Conservation (phyloP, 1,139 yeast species). For the Spathaspora sp. region DNA sequence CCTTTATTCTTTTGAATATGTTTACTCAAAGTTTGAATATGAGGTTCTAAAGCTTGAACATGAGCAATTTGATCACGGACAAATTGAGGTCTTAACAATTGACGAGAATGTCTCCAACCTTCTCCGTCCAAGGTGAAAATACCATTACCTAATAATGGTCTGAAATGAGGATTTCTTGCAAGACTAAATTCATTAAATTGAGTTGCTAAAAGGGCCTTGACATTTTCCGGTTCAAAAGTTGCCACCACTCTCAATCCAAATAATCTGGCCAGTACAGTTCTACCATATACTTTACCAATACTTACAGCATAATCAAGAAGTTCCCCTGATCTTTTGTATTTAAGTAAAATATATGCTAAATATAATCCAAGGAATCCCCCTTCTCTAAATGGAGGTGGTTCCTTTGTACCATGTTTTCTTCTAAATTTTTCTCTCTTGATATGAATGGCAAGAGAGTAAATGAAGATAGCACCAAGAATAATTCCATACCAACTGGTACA, state of each 20-base stretch:
- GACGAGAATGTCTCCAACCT: conserved; percentile 58
- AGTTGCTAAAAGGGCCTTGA: conserved; percentile 39
- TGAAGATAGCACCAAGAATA: not conserved
- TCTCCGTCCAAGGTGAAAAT: conserved; percentile 59
- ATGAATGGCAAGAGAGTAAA: not conserved
- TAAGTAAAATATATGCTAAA: not conserved
- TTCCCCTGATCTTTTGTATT: not conserved
- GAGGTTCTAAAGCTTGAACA: conserved; percentile 45
- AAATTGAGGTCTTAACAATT: conserved; percentile 56
- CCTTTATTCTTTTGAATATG: conserved; percentile 25
- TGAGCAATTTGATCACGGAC: conserved; percentile 53
- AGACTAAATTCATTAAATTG: conserved; percentile 53
- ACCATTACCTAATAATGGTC: conserved; percentile 54
- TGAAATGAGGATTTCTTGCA: conserved; percentile 47
- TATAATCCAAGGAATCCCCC: conserved; percentile 1
- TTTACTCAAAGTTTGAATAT: conserved; percentile 37
- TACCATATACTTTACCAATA: conserved; percentile 5
- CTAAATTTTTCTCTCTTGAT: not conserved
- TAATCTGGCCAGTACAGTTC: not conserved
- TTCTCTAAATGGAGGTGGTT: not conserved
- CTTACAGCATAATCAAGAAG: not conserved
- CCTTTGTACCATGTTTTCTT: not conserved
- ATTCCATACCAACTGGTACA: not conserved
- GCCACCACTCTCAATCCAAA: conserved; percentile 17
- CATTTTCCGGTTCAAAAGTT: conserved; percentile 34